Conservation (phyloP, 164 flowering plant species). For the Chimonanthus salicifolius region DNA sequence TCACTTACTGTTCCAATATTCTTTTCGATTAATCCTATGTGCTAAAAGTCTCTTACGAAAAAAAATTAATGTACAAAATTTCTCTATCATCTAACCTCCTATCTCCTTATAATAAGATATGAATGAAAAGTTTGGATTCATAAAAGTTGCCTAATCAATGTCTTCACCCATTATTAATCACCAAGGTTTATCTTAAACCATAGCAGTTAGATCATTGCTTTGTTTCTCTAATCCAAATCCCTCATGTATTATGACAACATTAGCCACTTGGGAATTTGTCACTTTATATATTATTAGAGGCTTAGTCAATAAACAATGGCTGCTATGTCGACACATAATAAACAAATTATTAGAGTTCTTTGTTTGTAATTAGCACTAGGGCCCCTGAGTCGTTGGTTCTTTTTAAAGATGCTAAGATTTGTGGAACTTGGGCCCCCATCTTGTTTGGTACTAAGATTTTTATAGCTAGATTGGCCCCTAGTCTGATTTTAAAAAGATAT, state of each 20-base stretch:
- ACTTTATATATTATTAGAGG: neutral
- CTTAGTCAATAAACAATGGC: neutral
- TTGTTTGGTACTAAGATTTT: no score
- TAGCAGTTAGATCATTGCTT: neutral
- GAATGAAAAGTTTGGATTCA: neutral
- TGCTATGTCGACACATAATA: neutral
- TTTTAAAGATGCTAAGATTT: no score
- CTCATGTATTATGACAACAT: neutral
- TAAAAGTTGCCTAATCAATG: neutral
- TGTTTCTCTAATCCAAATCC: neutral
- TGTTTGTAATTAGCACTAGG: neutral
- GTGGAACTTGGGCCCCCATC: no score
- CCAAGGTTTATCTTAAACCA: no score
- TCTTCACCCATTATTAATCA: neutral
- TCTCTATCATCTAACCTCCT: neutral
- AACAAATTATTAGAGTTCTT: no score
- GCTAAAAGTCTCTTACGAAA: no score
- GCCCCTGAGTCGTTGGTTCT: neutral
- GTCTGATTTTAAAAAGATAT: no score
- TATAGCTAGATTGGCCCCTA: no score
- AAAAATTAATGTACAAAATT: no score
- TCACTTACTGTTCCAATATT: no score
- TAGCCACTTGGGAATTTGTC: neutral
- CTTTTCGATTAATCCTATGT: no score
- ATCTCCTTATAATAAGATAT: neutral